Evolutionary conservation across 2,329 filamentous ascomycete genomes (phyloP), one percentile per base, ranked within the genome.

Genomic region (Colletotrichum eremochloae): DNA sequence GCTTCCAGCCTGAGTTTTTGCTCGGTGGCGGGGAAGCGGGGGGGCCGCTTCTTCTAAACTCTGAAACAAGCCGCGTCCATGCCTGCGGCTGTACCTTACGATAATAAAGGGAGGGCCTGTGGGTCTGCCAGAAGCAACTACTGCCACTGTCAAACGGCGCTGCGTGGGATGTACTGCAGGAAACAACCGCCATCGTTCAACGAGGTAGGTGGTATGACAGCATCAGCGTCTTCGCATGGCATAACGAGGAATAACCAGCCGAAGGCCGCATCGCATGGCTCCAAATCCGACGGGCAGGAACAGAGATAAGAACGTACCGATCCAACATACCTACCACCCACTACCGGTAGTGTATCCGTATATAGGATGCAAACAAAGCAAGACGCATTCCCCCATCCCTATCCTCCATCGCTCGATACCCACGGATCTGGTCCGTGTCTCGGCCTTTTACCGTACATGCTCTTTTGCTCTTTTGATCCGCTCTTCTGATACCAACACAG

Each of bases 41-140:
- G 29, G 29, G 0, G 5, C 50, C 50, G 56, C 38, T 46, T 46
- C 7, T 44, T 18, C 48, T 31, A 46, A 46, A 20, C 46, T 70
- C 70, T 72, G 70, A 72, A 72, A 72, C 70, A 72, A 71, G 67
- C 70, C 60, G 55, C 53, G 31, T 70, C 42, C 70, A 31, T 55
- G 29, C 42, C 53, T 53, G 33, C 38, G 55, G 53, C 64, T 71
- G 36, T 58, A 50, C 48, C 24, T 68, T n/a, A 24, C 20, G 24
- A 24, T 40, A 24, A 33, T 38, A 31, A 24, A 40, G 44, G 58
- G 36, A 53, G 31, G 24, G 14, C 52, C 44, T 52, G 33, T 58
- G 65, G 52, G 60, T 48, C 15, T 18, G 31, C 24, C 31, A 31
- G 46, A 24, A 15, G 46, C n/a, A 20, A 53, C 61, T 53, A 38